These are phyloP conservation scores for Amauroascus niger DNA, from an alignment of 2,329 filamentous ascomycete species.

Conservation along the genomic window DNA sequence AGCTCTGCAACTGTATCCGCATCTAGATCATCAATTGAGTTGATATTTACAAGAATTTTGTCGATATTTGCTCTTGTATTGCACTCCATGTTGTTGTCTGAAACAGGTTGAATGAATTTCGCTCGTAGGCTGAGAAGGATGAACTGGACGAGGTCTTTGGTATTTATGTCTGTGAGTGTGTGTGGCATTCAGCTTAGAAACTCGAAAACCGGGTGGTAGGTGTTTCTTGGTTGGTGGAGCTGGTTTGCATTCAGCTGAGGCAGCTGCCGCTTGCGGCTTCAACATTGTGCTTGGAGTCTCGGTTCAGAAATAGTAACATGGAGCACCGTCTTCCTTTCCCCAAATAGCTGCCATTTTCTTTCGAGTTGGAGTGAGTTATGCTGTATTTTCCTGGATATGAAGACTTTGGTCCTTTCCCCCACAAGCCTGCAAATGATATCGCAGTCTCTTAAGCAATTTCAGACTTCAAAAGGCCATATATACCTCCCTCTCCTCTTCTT, in stretches of 20 bases:
- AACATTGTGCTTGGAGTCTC: conserved; percentile 8
- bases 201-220: conserved; percentile 2
- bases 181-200: conserved; percentile 8
- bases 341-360: conserved; percentile 12
- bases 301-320: conserved; percentile 1
- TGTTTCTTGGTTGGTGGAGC: conserved; percentile 11
- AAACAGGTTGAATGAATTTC: conserved; percentile 1
- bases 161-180: not conserved
- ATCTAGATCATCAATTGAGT: conserved; percentile 14
- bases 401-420: not conserved
- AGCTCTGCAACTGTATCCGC: conserved; percentile 10
- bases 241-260: conserved; percentile 5
- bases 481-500: not conserved
- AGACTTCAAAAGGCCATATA: not conserved
- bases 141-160: conserved; percentile 3
- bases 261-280: conserved; percentile 5
- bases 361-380: conserved; percentile 1
- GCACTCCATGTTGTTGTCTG: conserved; percentile 10
- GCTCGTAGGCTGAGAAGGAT: conserved; percentile 3
- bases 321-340: conserved; percentile 7
- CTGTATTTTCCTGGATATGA: not conserved
- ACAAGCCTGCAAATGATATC: not conserved
- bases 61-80: conserved; percentile 9
- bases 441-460: not conserved
- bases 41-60: conserved; percentile 10